Conservation (phyloP, 345 rosid species). For the Citrus inodora region DNA sequence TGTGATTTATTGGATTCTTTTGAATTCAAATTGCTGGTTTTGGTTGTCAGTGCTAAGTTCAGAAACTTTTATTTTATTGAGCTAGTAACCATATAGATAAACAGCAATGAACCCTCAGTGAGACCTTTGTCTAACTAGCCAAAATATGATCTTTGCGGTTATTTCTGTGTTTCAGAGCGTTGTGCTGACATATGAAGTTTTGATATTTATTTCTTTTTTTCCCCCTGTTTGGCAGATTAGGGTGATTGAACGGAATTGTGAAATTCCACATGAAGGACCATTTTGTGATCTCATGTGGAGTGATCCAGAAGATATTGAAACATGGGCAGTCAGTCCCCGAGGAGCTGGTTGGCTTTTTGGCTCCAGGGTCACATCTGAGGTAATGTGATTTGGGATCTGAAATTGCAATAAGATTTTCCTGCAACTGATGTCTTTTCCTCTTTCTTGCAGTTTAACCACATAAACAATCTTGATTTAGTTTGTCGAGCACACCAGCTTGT, state of each 20-base stretch:
- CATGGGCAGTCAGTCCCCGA: constrained; percentile 99
- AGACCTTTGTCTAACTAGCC: neutral
- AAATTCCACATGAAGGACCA: constrained; percentile 99
- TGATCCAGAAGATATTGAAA: constrained; percentile 99
- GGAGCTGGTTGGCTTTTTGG: constrained; percentile 99
- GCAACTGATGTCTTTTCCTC: neutral
- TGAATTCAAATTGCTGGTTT: neutral
- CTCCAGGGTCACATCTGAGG: constrained; percentile 98
- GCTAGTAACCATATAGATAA: neutral
- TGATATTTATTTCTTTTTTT: neutral
- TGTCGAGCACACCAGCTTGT: constrained; percentile 99
- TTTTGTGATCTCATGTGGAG: constrained; percentile 99
- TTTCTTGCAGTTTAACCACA: constrained; percentile 78
- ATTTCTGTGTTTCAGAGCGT: constrained; percentile 5
- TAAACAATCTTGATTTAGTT: constrained; percentile 90
- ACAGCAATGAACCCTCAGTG: neutral
- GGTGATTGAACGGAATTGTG: constrained; percentile 87
- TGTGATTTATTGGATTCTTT: neutral
- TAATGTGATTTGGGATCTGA: constrained; percentile 23
- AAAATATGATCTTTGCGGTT: neutral
- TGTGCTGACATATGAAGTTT: constrained; percentile 6
- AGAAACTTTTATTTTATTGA: neutral
- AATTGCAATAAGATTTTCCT: neutral
- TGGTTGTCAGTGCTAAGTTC: neutral
- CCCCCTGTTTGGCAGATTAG: constrained; percentile 61